Conservation (phyloP, 2,329 filamentous ascomycete genomes). For the Talaromyces sp. region DNA sequence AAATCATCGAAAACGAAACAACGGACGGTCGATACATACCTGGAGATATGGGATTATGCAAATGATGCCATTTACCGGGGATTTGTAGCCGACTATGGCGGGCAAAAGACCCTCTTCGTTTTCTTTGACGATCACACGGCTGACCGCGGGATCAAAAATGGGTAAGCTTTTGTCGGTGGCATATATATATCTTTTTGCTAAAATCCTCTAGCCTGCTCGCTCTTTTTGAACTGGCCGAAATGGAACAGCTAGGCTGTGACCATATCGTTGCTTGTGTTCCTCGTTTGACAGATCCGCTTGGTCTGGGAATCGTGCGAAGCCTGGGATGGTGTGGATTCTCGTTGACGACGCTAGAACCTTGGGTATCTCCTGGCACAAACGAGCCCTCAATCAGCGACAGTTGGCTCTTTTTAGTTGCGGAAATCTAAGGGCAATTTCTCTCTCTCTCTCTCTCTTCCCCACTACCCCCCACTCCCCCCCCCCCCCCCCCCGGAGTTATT, state of each 20-base stretch:
- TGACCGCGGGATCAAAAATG: constrained; percentile 76
- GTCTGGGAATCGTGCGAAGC: constrained; percentile 67
- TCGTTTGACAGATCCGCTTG: constrained; percentile 59
- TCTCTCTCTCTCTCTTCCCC: too few relatives aligned
- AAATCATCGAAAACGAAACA: constrained; percentile 7
- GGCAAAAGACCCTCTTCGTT: constrained; percentile 73
- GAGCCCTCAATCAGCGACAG: constrained; percentile 65
- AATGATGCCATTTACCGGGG: constrained; percentile 81
- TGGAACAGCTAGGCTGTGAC: constrained; percentile 65
- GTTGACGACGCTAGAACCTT: constrained; percentile 72
- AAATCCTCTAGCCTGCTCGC: constrained; percentile 65
- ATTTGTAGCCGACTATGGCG: constrained; percentile 68
- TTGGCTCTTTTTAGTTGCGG: constrained; percentile 88
- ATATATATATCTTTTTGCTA: background rate
- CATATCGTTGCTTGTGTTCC: constrained; percentile 79
- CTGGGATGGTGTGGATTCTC: constrained; percentile 93
- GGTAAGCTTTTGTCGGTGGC: constrained; percentile 54
- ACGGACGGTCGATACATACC: constrained; percentile 28
- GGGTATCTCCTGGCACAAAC: constrained; percentile 50
- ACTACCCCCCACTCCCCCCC: too few relatives aligned
- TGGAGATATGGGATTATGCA: constrained; percentile 64
- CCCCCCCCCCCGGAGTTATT: background rate
- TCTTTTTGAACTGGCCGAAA: constrained; percentile 79
- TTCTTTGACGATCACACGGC: constrained; percentile 77
- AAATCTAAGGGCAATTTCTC: constrained; percentile 52